These are phyloP conservation scores for Blastocrithidia nonstop DNA, from an alignment of 208 protist genomes.

Conservation along the genomic window DNA sequence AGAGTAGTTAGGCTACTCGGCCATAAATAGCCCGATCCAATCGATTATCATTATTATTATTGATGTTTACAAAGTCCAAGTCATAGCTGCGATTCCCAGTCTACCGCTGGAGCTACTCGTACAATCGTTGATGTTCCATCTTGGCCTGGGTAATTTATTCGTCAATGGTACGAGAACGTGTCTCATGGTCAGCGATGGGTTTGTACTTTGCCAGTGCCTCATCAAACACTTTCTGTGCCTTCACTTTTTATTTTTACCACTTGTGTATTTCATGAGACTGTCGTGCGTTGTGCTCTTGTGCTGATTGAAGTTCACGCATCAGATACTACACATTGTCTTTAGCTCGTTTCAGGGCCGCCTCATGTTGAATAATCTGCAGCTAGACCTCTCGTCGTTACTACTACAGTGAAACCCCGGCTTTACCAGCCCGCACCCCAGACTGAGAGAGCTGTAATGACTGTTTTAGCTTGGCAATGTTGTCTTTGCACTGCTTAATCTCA, in stretches of 20 bases:
- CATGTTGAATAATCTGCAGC: constrained; percentile 31
- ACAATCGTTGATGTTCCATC: constrained; percentile 32
- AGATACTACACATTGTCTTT: constrained; percentile 33
- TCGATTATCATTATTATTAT: not conserved
- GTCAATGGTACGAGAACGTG: constrained; percentile 17
- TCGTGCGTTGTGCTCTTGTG: constrained; percentile 20
- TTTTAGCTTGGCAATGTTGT: constrained; percentile 45
- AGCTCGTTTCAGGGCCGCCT: constrained; percentile 19
- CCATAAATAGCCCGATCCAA: constrained; percentile 44
- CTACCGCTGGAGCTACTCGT: constrained; percentile 51
- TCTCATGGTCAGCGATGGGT: constrained; percentile 19
- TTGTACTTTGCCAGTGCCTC: constrained; percentile 12
- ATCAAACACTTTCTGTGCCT: constrained; percentile 18
- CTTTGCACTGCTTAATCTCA: constrained; percentile 25
- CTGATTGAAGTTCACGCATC: constrained; percentile 19
- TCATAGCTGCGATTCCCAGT: constrained; percentile 22
- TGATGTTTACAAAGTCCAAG: constrained; percentile 22
- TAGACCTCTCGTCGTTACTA: constrained; percentile 59
- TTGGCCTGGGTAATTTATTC: constrained; percentile 22
- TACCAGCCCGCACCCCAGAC: constrained; percentile 64
- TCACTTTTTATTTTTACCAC: constrained; percentile 14
- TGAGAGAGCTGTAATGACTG: constrained; percentile 48
- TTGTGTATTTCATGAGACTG: constrained; percentile 10
- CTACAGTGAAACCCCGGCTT: constrained; percentile 56
- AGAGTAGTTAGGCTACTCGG: constrained; percentile 90